These are phyloP conservation scores for Rheum nobile DNA, from an alignment of 148 eudicot species.

Conservation along the genomic window DNA sequence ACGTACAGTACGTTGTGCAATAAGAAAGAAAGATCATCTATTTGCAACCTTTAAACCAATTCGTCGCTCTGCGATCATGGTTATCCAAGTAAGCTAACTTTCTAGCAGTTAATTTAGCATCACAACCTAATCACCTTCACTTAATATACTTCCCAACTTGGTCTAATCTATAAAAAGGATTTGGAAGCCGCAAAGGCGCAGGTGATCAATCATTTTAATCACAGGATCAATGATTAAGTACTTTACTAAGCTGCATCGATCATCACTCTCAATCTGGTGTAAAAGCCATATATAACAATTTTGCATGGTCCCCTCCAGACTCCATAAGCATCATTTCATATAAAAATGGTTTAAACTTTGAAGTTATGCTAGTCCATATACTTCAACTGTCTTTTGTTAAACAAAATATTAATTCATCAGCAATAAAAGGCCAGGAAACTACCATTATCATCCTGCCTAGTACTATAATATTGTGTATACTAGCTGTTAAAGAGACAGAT, in stretches of 20 bases:
- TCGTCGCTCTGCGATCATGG: neutral
- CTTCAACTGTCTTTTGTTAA: neutral
- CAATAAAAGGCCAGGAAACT: neutral
- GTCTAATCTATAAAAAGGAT: neutral
- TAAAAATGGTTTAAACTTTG: neutral
- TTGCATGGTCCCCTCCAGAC: neutral
- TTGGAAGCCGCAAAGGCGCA: neutral
- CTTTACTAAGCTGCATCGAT: neutral
- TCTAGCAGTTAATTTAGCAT: neutral
- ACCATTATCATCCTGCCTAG: neutral
- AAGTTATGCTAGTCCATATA: neutral
- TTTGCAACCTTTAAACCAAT: neutral
- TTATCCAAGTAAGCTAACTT: neutral
- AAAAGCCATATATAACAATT: slow-evolving; percentile 4
- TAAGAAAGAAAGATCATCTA: no score
- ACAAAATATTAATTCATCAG: neutral
- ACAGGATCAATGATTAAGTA: slow-evolving; percentile 1
- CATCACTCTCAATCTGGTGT: neutral
- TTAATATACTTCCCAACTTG: neutral
- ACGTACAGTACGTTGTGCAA: no score
- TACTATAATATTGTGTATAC: neutral
- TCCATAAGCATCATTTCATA: neutral
- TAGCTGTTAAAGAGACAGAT: neutral
- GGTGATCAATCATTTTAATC: neutral
- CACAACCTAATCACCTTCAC: neutral